Evolutionary conservation across 805 yeast species (phyloP).

Genomic region (Tetrapisispora fleetii): DNA sequence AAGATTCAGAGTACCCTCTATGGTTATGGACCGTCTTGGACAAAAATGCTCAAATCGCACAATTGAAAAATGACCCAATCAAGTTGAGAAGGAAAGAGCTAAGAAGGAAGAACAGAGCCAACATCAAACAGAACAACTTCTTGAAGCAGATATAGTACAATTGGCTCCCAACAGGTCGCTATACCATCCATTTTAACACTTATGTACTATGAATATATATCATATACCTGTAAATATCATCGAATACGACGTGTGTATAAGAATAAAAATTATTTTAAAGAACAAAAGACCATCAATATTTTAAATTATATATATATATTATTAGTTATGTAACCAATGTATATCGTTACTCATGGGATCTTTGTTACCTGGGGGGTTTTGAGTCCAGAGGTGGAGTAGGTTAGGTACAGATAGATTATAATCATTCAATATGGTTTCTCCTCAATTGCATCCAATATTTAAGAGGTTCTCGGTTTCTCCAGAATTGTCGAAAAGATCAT

Average conservation of each 20-base stretch:
- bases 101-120: constrained; percentile 55
- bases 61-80: constrained; percentile 46
- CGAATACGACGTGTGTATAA: neutral
- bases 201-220: neutral
- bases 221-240: neutral
- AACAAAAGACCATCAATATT: too few species aligned
- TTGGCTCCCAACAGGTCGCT: neutral
- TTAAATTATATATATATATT: too few species aligned
- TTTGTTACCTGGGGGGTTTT: too few species aligned
- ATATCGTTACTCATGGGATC: too few species aligned
- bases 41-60: constrained; percentile 42
- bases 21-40: constrained; percentile 91
- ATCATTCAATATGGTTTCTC: neutral
- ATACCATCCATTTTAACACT: neutral
- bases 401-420: neutral
- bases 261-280: too few species aligned
- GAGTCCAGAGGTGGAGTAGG: too few species aligned
- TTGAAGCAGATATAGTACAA: constrained; percentile 16
- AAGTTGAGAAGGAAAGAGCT: constrained; percentile 61
- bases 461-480: neutral
- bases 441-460: constrained; percentile 8
- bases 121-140: constrained; percentile 73
- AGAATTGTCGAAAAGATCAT: constrained; percentile 6
- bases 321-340: too few species aligned
- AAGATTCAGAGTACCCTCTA: constrained; percentile 82